Conservation (phyloP, 768 basidiomycete genomes). For the Xerocomellus amylosporus region DNA sequence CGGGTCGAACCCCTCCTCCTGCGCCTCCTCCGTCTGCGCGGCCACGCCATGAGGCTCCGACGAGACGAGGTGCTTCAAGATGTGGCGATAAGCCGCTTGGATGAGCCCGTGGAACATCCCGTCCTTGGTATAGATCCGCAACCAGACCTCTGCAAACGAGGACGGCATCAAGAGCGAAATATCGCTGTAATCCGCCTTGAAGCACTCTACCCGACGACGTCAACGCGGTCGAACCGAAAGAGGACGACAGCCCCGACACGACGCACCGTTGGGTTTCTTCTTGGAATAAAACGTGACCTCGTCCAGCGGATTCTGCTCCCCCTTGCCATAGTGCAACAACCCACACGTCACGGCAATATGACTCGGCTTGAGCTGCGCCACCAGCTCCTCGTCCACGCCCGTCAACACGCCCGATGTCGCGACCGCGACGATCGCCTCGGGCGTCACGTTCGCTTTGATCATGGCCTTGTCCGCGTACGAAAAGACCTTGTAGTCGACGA, state of each 20-base stretch:
- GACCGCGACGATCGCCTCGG: slow-evolving; percentile 43
- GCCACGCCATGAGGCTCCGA: neutral
- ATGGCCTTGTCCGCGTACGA: slow-evolving; percentile 29
- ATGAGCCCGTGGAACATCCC: slow-evolving; percentile 53
- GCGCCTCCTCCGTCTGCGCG: neutral
- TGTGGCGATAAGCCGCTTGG: slow-evolving; percentile 62
- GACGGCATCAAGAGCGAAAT: slow-evolving; percentile 64
- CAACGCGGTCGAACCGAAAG: neutral
- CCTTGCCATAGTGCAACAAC: slow-evolving; percentile 76
- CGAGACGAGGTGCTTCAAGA: slow-evolving; percentile 29
- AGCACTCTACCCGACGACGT: slow-evolving; percentile 36
- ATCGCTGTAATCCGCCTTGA: slow-evolving; percentile 48
- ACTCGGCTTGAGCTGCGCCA: slow-evolving; percentile 37
- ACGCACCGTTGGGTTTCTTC: slow-evolving; percentile 52
- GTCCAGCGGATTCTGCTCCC: slow-evolving; percentile 64
- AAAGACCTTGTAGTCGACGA: slow-evolving; percentile 64
- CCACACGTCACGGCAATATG: slow-evolving; percentile 66
- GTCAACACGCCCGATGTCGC: slow-evolving; percentile 31
- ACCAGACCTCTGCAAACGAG: slow-evolving; percentile 64
- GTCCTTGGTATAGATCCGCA: slow-evolving; percentile 72
- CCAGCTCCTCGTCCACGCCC: slow-evolving; percentile 28
- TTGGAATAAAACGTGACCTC: slow-evolving; percentile 75
- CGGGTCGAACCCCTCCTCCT: slow-evolving; percentile 18
- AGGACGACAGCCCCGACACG: neutral
- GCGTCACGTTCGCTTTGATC: slow-evolving; percentile 34